phyloP scores from a whole-genome alignment of 2,329 filamentous ascomycete genomes.

The Metarhizium rileyi region DNA sequence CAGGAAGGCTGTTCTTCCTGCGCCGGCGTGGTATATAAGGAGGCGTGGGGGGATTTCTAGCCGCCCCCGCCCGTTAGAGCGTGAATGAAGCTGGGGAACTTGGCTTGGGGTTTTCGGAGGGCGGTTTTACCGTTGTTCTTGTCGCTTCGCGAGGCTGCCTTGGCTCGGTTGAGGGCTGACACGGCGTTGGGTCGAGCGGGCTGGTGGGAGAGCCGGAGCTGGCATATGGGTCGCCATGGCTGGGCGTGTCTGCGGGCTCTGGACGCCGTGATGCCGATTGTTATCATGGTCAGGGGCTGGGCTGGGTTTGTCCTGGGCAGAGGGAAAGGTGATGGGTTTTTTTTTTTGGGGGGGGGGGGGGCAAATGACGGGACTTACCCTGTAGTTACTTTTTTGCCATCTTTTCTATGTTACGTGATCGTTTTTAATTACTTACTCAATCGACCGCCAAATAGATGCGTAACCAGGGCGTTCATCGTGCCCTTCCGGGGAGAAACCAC shows the following conservation, averaged over 20 bases:
- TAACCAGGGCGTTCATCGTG: too few relatives aligned
- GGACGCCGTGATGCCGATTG: not conserved
- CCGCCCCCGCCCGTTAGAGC: too few relatives aligned
- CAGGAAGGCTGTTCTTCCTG: conserved; percentile 54
- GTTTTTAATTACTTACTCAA: too few relatives aligned
- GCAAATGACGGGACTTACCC: too few relatives aligned
- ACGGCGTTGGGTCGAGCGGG: not conserved
- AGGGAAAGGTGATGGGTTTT: too few relatives aligned
- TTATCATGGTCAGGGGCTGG: not conserved
- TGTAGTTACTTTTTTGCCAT: too few relatives aligned
- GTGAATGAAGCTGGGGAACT: too few relatives aligned
- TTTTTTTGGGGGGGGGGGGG: too few relatives aligned
- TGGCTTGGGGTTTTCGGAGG: not conserved
- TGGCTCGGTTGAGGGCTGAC: conserved; percentile 12
- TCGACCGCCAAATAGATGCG: too few relatives aligned
- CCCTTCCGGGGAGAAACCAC: too few relatives aligned
- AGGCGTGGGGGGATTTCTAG: conserved; percentile 47
- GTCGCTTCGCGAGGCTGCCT: conserved; percentile 12
- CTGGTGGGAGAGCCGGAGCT: not conserved
- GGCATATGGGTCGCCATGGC: not conserved
- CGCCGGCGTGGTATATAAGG: conserved; percentile 68
- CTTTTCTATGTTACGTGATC: too few relatives aligned
- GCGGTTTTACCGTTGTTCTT: conserved; percentile 13
- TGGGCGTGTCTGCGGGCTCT: not conserved
- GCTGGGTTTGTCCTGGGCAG: too few relatives aligned